Conservation (phyloP, 2,329 filamentous ascomycete genomes). For the Ascocoryne sarcoides region DNA sequence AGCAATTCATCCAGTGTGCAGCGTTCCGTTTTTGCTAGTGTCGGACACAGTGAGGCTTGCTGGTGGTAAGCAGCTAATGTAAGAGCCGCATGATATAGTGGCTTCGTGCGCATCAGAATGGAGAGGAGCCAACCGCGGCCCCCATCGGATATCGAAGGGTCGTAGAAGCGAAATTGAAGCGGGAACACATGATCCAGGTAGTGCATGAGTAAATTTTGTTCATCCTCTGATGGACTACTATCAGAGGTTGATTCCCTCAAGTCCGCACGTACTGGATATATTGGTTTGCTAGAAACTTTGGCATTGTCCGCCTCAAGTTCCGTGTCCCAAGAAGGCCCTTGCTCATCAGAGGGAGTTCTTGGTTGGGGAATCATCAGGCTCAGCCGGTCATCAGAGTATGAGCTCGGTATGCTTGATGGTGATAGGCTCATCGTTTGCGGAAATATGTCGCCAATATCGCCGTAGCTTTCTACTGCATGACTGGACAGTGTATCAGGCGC, state of each 20-base stretch:
- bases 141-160: slow-evolving; percentile 42
- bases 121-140: slow-evolving; percentile 53
- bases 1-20: neutral
- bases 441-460: neutral
- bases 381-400: neutral
- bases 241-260: neutral
- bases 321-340: neutral
- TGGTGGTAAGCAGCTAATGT: slow-evolving; percentile 49
- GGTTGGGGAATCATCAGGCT: neutral
- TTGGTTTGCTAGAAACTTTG: neutral
- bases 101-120: slow-evolving; percentile 45
- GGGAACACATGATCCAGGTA: slow-evolving; percentile 55
- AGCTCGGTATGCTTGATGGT: no score
- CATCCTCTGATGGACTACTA: slow-evolving; percentile 4
- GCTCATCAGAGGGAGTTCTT: neutral
- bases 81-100: slow-evolving; percentile 46
- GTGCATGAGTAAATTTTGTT: slow-evolving; percentile 38
- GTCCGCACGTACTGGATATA: neutral
- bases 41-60: slow-evolving; percentile 19
- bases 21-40: neutral
- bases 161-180: slow-evolving; percentile 54
- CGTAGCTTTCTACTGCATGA: neutral
- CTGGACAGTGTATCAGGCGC: neutral
- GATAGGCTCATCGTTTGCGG: no score
- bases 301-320: no score